Base-by-base conservation (phyloP, 176 grass and related monocot genomes). In the Olyra latifolia region DNA sequence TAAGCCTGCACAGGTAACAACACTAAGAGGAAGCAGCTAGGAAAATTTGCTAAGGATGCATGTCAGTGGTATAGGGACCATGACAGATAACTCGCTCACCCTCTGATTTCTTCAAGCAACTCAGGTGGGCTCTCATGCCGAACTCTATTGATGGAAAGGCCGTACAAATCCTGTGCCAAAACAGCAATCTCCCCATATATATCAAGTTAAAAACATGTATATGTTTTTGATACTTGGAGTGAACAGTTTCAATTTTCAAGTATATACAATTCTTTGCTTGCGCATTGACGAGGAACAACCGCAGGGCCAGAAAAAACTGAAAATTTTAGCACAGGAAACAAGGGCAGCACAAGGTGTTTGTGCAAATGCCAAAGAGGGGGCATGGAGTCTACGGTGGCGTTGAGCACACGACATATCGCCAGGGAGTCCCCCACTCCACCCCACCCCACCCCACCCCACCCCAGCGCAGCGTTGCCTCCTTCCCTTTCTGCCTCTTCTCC, bases 101-200 rank as follows among this genome's bases (percentile, higher is more conserved):
- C 95, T 80, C 84, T 98, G 70, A 98, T 39, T 80, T 98, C 83
- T 76, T 93, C 71, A 0, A 95, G 92, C 65, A 95, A 82, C 75
- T 98, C 86, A 3, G 95, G 84, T 8, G 92, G 83, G 23, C 86
- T 80, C 72, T 98, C 95, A 9, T 92, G 86, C 45, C 90, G 88
- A 15, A 98, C 88, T 74, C 30, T 90, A 22, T 98, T 95, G 62
- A 95, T 95, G 62, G 95, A 95, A 56, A 98, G 77, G 46, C 95
- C 92, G 7, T 95, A 98, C 23, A 98, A 39, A 82, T 98, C 95
- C 84, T 98, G 92, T 20, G 95, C 92, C n/a, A n/a, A n/a, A n/a
- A 8, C 1, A 81, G 8, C 7, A 79, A 24, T 20, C n/a, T n/a
- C n/a, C n/a, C n/a, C n/a, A n/a, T 20, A 68, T 44, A 52, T 32